Conservation (phyloP, 2,329 filamentous ascomycete species). For the Pseudogymnoascus sp. region DNA sequence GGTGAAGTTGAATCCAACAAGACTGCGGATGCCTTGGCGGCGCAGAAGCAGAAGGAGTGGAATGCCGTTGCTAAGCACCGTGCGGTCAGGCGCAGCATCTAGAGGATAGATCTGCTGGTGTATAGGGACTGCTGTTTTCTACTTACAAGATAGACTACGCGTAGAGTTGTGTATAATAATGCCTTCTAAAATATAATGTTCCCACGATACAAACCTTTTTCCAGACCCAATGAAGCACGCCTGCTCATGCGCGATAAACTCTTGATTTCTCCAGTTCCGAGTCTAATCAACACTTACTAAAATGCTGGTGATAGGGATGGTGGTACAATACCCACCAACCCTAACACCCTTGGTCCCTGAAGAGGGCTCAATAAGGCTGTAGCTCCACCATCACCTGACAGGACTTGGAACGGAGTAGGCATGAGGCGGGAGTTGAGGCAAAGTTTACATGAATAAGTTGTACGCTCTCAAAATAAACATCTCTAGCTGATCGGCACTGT, state of each 20-base stretch:
- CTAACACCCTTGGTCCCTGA: no score
- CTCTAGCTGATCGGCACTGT: not conserved
- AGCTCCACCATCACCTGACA: not conserved
- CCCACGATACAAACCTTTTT: not conserved
- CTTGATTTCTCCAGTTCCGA: no score
- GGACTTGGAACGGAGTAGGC: not conserved
- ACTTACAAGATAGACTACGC: not conserved
- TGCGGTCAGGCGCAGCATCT: not conserved
- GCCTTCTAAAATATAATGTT: slow-evolving; percentile 1
- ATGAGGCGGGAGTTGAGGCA: not conserved
- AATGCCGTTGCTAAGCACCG: not conserved
- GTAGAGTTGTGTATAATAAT: slow-evolving; percentile 2
- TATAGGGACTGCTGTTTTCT: slow-evolving; percentile 7
- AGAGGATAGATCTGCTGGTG: not conserved
- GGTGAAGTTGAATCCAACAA: not conserved
- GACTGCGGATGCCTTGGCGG: not conserved
- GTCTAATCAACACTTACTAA: no score
- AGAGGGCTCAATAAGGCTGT: no score
- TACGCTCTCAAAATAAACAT: not conserved
- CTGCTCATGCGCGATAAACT: no score
- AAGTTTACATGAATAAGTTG: not conserved
- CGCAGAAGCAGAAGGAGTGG: not conserved
- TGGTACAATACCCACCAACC: no score
- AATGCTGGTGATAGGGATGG: no score
- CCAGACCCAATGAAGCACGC: no score